A percentile compares a stretch with the other conserved stretches of the same genome.
These are phyloP conservation scores for Quercus aquifolioides DNA, from an alignment of 306 rosid genomes.

Conservation along the genomic window DNA sequence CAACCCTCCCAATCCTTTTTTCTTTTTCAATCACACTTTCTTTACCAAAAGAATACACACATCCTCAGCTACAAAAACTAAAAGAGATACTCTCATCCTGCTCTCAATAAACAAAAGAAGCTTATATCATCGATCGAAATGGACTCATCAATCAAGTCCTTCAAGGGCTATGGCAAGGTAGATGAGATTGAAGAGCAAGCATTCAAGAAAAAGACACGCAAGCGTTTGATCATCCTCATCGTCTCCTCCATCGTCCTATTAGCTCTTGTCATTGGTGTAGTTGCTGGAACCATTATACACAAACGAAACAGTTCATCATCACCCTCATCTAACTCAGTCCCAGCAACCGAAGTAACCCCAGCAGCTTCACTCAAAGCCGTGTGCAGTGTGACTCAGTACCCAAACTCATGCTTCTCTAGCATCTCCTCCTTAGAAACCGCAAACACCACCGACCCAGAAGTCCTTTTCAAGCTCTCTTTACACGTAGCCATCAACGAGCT, in stretches of 20 bases:
- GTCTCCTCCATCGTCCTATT: slow-evolving; percentile 46
- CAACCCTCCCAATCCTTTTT: background rate
- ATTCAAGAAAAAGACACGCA: slow-evolving; percentile 51
- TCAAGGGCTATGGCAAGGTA: slow-evolving; percentile 85
- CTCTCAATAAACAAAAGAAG: background rate
- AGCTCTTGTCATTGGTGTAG: slow-evolving; percentile 46
- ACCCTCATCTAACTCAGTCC: slow-evolving; percentile 22
- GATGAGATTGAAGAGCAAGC: slow-evolving; percentile 70
- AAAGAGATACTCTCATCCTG: background rate
- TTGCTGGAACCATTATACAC: slow-evolving; percentile 47
- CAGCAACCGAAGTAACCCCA: slow-evolving; percentile 48
- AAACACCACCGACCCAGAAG: slow-evolving; percentile 65
- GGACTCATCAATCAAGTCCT: slow-evolving; percentile 69
- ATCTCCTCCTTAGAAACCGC: slow-evolving; percentile 46
- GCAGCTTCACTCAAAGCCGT: slow-evolving; percentile 62
- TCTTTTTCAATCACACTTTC: background rate
- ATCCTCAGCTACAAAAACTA: background rate
- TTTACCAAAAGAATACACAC: background rate
- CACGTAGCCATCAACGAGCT: slow-evolving; percentile 63
- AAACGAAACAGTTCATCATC: slow-evolving; percentile 39
- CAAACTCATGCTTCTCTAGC: slow-evolving; percentile 60
- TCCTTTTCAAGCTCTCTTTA: slow-evolving; percentile 74
- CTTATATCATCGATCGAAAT: background rate
- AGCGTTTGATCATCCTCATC: slow-evolving; percentile 41
- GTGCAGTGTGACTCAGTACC: slow-evolving; percentile 70